Evolutionary conservation across 805 yeast genomes (phyloP).

Genomic region (Cyberlindnera mrakii): DNA sequence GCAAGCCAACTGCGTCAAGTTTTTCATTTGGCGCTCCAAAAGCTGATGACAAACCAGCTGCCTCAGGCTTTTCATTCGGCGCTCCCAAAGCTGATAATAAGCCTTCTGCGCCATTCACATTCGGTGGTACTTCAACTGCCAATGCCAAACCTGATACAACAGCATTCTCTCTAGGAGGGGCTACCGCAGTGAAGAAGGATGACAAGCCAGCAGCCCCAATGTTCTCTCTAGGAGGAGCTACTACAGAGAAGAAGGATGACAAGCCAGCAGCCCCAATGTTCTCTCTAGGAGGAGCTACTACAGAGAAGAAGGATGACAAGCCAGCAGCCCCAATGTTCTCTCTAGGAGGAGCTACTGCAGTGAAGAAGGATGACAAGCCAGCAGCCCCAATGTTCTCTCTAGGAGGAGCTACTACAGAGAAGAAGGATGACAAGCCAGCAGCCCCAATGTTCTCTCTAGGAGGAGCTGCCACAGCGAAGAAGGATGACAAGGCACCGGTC

Average conservation of each 20-base stretch:
- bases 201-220: conserved; percentile 1
- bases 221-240: conserved; percentile 3
- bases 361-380: conserved; percentile 3
- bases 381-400: conserved; percentile 2
- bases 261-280: conserved; percentile 2
- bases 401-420: not conserved
- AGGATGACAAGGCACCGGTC: not conserved
- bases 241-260: not conserved
- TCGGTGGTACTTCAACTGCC: conserved; percentile 1
- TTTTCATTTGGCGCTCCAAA: not conserved
- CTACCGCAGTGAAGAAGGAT: not conserved
- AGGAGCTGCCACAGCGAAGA: conserved; percentile 3
- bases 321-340: not conserved
- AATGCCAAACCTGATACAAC: not conserved
- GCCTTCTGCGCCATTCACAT: not conserved
- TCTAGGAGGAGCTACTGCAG: conserved; percentile 1
- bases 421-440: conserved; percentile 4
- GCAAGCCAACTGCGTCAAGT: not conserved
- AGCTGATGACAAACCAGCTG: not conserved
- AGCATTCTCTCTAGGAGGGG: conserved; percentile 1
- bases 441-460: conserved; percentile 4
- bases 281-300: conserved; percentile 6
- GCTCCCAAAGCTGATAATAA: not conserved
- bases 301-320: not conserved
- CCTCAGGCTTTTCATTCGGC: not conserved